Conservation (phyloP, 768 basidiomycete species). For the Rhizopogon vulgaris region DNA sequence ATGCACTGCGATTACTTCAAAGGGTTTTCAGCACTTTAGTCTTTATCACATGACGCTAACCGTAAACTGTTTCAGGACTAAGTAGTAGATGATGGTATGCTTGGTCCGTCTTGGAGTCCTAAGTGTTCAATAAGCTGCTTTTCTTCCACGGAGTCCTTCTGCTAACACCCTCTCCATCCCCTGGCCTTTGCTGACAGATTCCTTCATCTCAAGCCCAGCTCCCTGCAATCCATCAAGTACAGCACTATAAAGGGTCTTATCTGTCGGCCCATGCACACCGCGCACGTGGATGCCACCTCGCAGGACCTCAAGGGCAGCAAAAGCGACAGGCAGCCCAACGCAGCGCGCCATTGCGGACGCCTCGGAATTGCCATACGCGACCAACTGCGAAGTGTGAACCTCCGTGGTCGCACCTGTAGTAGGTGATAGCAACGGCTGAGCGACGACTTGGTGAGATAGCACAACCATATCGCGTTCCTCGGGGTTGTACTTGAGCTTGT, state of each 20-base stretch:
- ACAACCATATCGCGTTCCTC: slow-evolving; percentile 84
- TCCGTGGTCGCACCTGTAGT: slow-evolving; percentile 26
- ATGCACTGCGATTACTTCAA: too few species aligned
- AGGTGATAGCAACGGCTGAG: slow-evolving; percentile 18
- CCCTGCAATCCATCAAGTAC: slow-evolving; percentile 58
- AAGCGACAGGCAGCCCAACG: slow-evolving; percentile 83
- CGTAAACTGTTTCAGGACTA: too few species aligned
- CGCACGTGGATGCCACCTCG: slow-evolving; percentile 49
- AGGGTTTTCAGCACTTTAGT: too few species aligned
- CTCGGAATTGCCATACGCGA: slow-evolving; percentile 50
- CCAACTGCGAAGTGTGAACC: slow-evolving; percentile 61
- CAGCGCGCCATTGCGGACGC: slow-evolving; percentile 87
- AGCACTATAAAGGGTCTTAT: slow-evolving; percentile 50
- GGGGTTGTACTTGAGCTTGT: slow-evolving; percentile 61
- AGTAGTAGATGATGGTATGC: too few species aligned
- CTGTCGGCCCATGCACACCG: slow-evolving; percentile 68
- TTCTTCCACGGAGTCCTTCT: slow-evolving; percentile 13
- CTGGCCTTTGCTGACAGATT: slow-evolving; percentile 32
- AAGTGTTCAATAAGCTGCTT: neutral
- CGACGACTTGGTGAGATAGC: slow-evolving; percentile 76
- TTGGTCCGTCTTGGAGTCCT: neutral
- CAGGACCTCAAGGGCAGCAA: slow-evolving; percentile 67
- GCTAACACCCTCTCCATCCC: slow-evolving; percentile 38
- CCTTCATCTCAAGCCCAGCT: slow-evolving; percentile 35
- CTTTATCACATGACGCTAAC: too few species aligned